phyloP scores from a whole-genome alignment of 495 filamentous ascomycete genomes.

The Margaritispora aquatica region DNA sequence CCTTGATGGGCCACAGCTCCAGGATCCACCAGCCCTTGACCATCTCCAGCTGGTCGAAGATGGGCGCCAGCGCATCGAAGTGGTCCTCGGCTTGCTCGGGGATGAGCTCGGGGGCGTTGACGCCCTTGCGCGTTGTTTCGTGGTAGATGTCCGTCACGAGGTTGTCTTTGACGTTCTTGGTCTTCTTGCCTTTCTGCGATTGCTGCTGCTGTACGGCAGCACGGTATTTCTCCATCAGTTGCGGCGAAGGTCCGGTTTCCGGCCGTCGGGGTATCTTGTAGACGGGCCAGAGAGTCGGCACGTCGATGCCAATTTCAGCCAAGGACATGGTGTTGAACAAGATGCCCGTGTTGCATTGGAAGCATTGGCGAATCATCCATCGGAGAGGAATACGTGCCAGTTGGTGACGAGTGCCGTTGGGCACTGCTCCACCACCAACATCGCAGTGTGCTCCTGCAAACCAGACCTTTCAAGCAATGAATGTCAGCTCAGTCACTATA shows the following conservation, averaged over 20 bases:
- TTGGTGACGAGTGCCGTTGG: conserved; percentile 35
- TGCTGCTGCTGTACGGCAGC: background rate
- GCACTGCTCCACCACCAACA: conserved; percentile 28
- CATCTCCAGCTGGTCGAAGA: conserved; percentile 27
- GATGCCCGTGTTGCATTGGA: conserved; percentile 35
- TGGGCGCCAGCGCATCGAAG: conserved; percentile 27
- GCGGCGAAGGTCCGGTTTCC: conserved; percentile 20
- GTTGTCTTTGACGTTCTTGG: background rate
- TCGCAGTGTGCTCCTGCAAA: conserved; percentile 32
- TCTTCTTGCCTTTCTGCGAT: background rate
- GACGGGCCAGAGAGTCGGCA: conserved; percentile 26
- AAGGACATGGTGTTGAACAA: conserved; percentile 26
- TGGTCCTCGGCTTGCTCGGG: conserved; percentile 32
- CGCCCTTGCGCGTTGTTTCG: background rate
- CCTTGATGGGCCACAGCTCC: conserved; percentile 34
- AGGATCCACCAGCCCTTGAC: conserved; percentile 34
- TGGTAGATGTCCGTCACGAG: background rate
- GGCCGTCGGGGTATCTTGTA: conserved; percentile 21
- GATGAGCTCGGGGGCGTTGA: conserved; percentile 10
- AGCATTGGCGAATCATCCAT: conserved; percentile 36
- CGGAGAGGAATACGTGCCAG: conserved; percentile 38
- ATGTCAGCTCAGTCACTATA: background rate
- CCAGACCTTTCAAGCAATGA: conserved; percentile 17
- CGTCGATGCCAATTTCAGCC: conserved; percentile 29
- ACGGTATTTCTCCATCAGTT: conserved; percentile 13